These are phyloP conservation scores for Cryptococcus sp. DNA, from an alignment of 1,284 basidiomycete genomes.

Conservation along the genomic window DNA sequence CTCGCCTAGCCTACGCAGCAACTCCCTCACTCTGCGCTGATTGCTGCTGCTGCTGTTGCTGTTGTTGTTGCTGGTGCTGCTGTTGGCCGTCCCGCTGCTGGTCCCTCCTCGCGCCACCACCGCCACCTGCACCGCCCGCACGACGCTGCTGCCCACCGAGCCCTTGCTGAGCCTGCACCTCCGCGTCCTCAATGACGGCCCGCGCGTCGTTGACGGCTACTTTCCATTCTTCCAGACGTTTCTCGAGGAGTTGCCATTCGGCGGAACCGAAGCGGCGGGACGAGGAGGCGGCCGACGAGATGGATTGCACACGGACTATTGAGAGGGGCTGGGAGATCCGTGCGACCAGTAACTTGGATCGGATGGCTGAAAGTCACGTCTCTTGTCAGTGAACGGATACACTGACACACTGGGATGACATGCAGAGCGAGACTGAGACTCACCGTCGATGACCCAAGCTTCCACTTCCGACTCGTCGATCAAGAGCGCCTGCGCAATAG, in stretches of 20 bases:
- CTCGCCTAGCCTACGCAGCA: constrained; percentile 12
- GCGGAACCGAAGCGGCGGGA: constrained; percentile 69
- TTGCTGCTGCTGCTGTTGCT: constrained; percentile 14
- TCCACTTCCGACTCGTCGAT: constrained; percentile 74
- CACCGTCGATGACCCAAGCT: constrained; percentile 89
- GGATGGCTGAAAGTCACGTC: constrained; percentile 65
- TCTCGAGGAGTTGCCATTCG: constrained; percentile 82
- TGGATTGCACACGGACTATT: constrained; percentile 72
- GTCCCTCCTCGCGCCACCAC: constrained; percentile 4
- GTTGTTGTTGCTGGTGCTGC: constrained; percentile 23
- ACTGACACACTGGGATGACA: neutral
- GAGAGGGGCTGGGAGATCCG: constrained; percentile 82
- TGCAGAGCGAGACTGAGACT: constrained; percentile 21
- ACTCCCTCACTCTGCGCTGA: constrained; percentile 6
- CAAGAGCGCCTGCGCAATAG: constrained; percentile 69
- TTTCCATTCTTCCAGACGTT: constrained; percentile 79
- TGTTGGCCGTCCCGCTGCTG: constrained; percentile 11
- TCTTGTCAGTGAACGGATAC: neutral
- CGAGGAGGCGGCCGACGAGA: constrained; percentile 59
- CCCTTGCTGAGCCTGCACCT: constrained; percentile 39
- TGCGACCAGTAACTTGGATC: constrained; percentile 75
- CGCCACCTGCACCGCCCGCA: constrained; percentile 3
- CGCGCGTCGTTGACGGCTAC: constrained; percentile 46
- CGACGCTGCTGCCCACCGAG: constrained; percentile 26
- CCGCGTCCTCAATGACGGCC: constrained; percentile 47